These are phyloP conservation scores for Vachellia collinsii DNA, from an alignment of 306 rosid species.

Conservation along the genomic window DNA sequence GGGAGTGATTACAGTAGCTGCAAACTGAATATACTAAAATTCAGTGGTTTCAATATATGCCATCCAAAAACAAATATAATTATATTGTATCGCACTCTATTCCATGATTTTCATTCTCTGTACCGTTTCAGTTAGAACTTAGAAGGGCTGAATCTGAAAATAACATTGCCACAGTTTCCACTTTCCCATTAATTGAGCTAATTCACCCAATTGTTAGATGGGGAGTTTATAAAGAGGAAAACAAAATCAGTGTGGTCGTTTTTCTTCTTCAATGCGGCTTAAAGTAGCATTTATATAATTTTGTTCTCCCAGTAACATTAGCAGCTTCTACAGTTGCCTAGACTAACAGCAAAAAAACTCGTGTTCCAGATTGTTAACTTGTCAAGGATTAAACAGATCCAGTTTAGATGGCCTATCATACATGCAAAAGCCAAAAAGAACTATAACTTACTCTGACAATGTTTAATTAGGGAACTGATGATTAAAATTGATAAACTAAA, in stretches of 20 bases:
- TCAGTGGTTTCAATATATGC: slow-evolving; percentile 11
- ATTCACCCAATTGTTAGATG: slow-evolving; percentile 2
- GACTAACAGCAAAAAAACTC: background rate
- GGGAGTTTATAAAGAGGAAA: background rate
- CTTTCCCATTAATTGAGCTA: background rate
- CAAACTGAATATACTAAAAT: background rate
- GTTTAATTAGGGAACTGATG: too few relatives aligned
- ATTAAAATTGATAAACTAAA: too few relatives aligned
- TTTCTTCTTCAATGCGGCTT: background rate
- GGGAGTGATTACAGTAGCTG: background rate
- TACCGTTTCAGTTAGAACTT: background rate
- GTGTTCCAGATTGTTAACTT: background rate
- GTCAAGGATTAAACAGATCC: background rate
- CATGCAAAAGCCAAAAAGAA: background rate
- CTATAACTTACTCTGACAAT: background rate
- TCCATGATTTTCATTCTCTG: background rate
- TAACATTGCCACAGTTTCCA: background rate
- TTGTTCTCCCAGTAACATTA: background rate
- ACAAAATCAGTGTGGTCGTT: background rate
- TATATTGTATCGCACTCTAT: slow-evolving; percentile 10
- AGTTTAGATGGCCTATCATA: background rate
- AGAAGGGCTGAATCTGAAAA: slow-evolving; percentile 17
- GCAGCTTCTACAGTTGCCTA: background rate
- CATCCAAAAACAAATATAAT: background rate
- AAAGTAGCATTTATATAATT: background rate